phyloP scores from a whole-genome alignment of 345 rosid species.

The Abelmoschus esculentus region DNA sequence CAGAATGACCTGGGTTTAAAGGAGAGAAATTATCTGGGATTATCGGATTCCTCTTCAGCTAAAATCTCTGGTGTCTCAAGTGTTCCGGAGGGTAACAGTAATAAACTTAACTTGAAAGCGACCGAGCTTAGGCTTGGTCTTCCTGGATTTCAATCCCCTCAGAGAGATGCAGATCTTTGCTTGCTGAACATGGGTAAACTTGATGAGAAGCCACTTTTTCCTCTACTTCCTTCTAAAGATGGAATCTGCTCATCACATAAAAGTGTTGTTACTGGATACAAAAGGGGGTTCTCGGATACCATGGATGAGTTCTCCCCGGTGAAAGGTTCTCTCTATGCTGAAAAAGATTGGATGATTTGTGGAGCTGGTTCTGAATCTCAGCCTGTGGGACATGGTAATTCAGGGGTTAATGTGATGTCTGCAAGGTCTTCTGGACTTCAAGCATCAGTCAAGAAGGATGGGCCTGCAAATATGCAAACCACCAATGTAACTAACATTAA shows the following conservation, averaged over 20 bases:
- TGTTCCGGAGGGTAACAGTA: slow-evolving; percentile 38
- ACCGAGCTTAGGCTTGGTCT: slow-evolving; percentile 88
- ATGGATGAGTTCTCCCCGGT: slow-evolving; percentile 56
- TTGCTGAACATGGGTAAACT: slow-evolving; percentile 39
- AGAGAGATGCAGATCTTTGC: slow-evolving; percentile 42
- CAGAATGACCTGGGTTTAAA: slow-evolving; percentile 37
- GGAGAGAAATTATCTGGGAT: slow-evolving; percentile 66
- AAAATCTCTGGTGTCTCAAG: slow-evolving; percentile 53
- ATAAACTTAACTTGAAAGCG: slow-evolving; percentile 64
- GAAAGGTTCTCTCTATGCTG: slow-evolving; percentile 42
- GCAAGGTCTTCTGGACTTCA: too few relatives aligned
- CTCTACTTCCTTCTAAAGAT: slow-evolving; percentile 60
- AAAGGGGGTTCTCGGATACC: slow-evolving; percentile 79
- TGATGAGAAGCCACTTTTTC: slow-evolving; percentile 68
- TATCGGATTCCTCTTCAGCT: slow-evolving; percentile 74
- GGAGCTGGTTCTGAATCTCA: slow-evolving; percentile 10
- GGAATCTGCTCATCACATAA: slow-evolving; percentile 39
- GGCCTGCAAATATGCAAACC: slow-evolving; percentile 12
- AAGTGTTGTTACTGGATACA: slow-evolving; percentile 52
- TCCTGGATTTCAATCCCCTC: slow-evolving; percentile 68
- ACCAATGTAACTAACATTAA: slow-evolving; percentile 20
- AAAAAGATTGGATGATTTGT: slow-evolving; percentile 59
- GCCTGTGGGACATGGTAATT: too few relatives aligned
- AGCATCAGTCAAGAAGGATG: too few relatives aligned
- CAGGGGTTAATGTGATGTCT: too few relatives aligned